Percentiles rank a stretch among this genome's conserved stretches.
These are phyloP conservation scores for Fusarium concolor DNA, from an alignment of 2,329 filamentous ascomycete genomes.

Conservation along the genomic window DNA sequence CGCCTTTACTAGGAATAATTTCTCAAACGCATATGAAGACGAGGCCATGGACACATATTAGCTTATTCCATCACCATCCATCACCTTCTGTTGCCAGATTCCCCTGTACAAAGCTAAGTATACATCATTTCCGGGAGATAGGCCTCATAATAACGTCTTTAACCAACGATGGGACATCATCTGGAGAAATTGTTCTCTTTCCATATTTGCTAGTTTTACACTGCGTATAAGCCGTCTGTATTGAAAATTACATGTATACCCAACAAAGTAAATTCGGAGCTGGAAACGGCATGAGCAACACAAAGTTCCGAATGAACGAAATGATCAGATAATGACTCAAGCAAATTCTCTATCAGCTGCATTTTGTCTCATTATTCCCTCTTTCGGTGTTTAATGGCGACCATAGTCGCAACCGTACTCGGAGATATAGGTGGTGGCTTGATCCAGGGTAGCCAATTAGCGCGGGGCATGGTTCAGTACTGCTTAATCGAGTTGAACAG, in stretches of 20 bases:
- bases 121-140: slow-evolving; percentile 11
- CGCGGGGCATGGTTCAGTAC: neutral
- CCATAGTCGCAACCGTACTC: neutral
- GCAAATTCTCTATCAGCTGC: neutral
- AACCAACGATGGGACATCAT: slow-evolving; percentile 12
- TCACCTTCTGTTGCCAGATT: slow-evolving; percentile 42
- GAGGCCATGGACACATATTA: neutral
- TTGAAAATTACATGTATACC: neutral
- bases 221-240: neutral
- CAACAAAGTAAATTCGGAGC: too few species aligned
- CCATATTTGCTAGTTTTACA: slow-evolving; percentile 12
- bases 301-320: neutral
- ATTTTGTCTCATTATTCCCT: neutral
- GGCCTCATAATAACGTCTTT: slow-evolving; percentile 8
- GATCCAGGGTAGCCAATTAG: slow-evolving; percentile 26
- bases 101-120: slow-evolving; percentile 12
- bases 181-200: neutral
- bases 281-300: neutral
- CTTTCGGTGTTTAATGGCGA: neutral
- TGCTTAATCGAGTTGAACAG: neutral
- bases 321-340: neutral
- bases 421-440: neutral
- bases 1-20: neutral
- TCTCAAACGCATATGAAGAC: neutral
- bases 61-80: slow-evolving; percentile 36